Conservation (phyloP, 805 yeast genomes). For the Phaffomyces antillensis region DNA sequence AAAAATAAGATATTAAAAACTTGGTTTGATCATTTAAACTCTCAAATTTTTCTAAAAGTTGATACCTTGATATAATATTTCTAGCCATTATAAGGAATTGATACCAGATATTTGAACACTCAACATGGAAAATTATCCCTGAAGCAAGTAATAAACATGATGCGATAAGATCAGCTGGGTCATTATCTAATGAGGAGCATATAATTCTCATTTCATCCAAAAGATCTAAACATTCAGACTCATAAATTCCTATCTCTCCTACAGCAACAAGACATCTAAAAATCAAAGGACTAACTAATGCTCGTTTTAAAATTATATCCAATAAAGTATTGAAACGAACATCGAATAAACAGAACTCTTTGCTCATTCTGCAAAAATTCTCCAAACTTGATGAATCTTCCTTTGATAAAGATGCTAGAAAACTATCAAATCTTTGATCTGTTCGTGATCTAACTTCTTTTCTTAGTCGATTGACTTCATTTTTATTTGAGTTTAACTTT, state of each 20-base stretch:
- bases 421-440: neutral
- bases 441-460: neutral
- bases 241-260: neutral
- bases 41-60: neutral
- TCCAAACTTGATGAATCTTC: neutral
- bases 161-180: neutral
- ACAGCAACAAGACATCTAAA: neutral
- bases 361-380: neutral
- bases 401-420: neutral
- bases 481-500: neutral
- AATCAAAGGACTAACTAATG: neutral
- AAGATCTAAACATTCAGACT: neutral
- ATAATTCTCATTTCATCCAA: neutral
- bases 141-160: neutral
- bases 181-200: neutral
- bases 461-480: neutral
- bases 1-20: neutral
- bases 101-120: neutral
- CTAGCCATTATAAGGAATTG: neutral
- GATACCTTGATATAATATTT: neutral
- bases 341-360: slow-evolving; percentile 1
- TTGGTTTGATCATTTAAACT: neutral
- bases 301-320: neutral
- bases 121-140: neutral
- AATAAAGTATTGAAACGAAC: neutral